Base-by-base conservation (phyloP, 75 land plant species). In the Selaginella tamariscina region DNA sequence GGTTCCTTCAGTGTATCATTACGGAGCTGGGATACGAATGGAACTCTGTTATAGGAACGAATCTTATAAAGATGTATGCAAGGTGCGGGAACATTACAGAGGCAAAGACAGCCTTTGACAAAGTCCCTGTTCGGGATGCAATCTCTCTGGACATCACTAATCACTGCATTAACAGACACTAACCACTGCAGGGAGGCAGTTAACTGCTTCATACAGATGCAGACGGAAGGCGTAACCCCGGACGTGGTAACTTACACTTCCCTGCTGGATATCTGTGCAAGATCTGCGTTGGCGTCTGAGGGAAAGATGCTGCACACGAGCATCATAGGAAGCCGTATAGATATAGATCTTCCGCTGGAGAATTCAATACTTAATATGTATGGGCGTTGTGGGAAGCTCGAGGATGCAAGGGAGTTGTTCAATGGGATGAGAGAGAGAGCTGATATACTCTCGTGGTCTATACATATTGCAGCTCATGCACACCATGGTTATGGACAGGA, bases 391-490 rank as follows among this genome's bases (percentile, higher is more conserved):
- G 68, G 60, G 0, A 24, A 68, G 9, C 27, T 76, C 2, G 24
- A 2, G 0, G 72, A 82, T 30, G 85, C 88, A 1, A 78, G 81
- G 59, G 24, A 67, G 15, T 54, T 76, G 73, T 85, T 85, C 76
- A 85, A 82, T 56, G 68, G 68, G 65, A 82, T 85, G 1, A 74
- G 75, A 21, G 66, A 78, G 30, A n/a, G n/a, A n/a, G 80, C 78
- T 65, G 78, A 82, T 71, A 1, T 70, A 44, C 71, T 79, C 56
- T 75, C 80, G 2, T 84, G 87, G 84, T 79, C 76, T 32, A 68
- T 81, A 0, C 64, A 81, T 24, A 82, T 85, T 29, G 80, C 81
- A 0, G 74, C 65, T 0, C 81, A 79, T 71, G 77, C 80, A 44
- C 60, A 33, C 49, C 49, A 39, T 15, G 49, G 49, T 39, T 15